Base-by-base conservation (phyloP, 2,329 filamentous ascomycete species). In the Aspergillus sp. region DNA sequence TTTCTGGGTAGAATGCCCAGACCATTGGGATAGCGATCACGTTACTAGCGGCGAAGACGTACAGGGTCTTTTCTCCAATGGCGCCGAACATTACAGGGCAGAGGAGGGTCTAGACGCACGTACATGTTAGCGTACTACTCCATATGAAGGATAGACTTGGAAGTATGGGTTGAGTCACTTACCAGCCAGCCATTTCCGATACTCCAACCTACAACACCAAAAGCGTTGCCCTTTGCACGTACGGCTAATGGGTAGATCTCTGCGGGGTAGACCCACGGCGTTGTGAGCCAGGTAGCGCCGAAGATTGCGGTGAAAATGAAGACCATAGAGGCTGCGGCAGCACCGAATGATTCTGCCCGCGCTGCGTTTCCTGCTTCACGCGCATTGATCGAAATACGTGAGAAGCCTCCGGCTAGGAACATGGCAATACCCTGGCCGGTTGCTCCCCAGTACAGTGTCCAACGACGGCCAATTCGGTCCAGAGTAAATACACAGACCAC, bases 1-100 rank as follows among this genome's bases (percentile, higher is more conserved):
- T 89, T 68, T 91, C 89, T 0, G 89, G 89, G 56, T 90, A 91
- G 0, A 92, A 66, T 0, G 86, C 86, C 85, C 87, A 92, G 0
- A 90, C 85, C 73, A 90, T 84, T 0, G 86, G 82, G 4, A 91
- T 86, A 1, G 83, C 81, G 30, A 89, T 71, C 8, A 85, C 73
- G 66, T 90, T 91, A 67, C 82, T 84, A 4, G 82, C 85, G 1
- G 83, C 89, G 64, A 91, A 92, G 50, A 92, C 86, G 68, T 90
- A 89, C 1, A 91, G 77, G 0, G 88, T 91, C 66, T 89, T 90
- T 61, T 90, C 86, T 20, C 83, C 81, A 51, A 91, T 84, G 5
- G 79, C 76, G 55, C 78, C 74, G 67, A 90, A 88, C 74, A 87
- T 87, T n/a, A 81, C 77, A 0, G 84, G 84, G 8, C 81, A 80